Conservation (phyloP, 2,329 filamentous ascomycete genomes). For the Colletotrichum caudatum region DNA sequence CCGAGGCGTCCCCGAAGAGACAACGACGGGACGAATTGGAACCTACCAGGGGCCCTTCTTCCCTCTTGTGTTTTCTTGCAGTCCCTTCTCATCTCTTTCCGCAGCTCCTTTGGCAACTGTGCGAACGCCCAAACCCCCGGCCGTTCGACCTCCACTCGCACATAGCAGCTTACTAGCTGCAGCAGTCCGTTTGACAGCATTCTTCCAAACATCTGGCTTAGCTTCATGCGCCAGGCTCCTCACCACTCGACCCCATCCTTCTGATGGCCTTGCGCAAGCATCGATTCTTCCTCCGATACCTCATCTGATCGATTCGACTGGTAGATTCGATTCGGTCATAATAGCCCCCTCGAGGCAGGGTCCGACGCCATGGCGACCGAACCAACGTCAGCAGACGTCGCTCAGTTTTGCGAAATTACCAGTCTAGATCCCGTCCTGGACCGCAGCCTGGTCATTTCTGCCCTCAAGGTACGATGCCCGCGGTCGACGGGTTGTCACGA, state of each 20-base stretch:
- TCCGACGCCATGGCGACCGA: slow-evolving; percentile 47
- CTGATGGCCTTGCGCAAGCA: slow-evolving; percentile 21
- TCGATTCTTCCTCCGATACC: neutral
- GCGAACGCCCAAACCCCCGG: neutral
- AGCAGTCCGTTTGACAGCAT: slow-evolving; percentile 14
- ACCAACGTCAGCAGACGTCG: slow-evolving; percentile 53
- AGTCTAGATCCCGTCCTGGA: slow-evolving; percentile 53
- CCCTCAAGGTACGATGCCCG: slow-evolving; percentile 54
- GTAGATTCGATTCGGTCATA: slow-evolving; percentile 11
- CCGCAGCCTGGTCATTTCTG: slow-evolving; percentile 54
- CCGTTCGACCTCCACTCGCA: neutral
- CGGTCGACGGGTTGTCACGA: neutral
- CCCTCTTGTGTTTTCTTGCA: neutral
- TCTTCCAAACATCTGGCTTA: slow-evolving; percentile 14
- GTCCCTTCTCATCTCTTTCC: neutral
- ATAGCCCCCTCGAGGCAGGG: slow-evolving; percentile 10
- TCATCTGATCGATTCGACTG: slow-evolving; percentile 9
- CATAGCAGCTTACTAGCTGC: slow-evolving; percentile 8
- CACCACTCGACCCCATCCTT: neutral
- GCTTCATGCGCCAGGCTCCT: slow-evolving; percentile 30
- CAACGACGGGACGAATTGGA: slow-evolving; percentile 23
- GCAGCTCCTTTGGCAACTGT: neutral
- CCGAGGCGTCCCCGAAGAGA: slow-evolving; percentile 18
- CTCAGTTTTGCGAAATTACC: slow-evolving; percentile 57
- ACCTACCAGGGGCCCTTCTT: slow-evolving; percentile 4